Evolutionary conservation across 139 green algal species (phyloP).

Genomic region (Chlorella vulgaris): DNA sequence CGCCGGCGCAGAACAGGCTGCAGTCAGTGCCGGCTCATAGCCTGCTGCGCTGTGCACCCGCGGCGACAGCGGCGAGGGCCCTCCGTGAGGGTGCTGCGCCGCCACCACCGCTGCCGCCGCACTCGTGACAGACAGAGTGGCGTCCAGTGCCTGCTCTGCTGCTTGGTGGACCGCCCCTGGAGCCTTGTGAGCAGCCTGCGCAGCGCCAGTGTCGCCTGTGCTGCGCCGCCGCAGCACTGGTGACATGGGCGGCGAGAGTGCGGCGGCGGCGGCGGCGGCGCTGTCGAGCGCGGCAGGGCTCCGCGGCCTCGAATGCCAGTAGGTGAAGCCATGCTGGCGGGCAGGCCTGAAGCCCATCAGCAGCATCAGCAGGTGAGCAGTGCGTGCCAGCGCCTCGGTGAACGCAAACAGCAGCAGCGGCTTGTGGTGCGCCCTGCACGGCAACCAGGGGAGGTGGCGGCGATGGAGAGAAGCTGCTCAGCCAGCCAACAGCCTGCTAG

Average conservation of each 20-base stretch:
- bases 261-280: not conserved
- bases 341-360: slow-evolving; percentile 33
- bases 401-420: slow-evolving; percentile 49
- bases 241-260: slow-evolving; percentile 7
- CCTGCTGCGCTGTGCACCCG: not conserved
- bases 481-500: no score
- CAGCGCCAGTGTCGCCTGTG: slow-evolving; percentile 3
- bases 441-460: not conserved
- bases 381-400: slow-evolving; percentile 28
- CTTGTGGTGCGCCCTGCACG: slow-evolving; percentile 47
- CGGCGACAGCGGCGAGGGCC: not conserved
- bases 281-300: no score
- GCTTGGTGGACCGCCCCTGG: slow-evolving; percentile 18
- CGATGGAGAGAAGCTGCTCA: no score
- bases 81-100: slow-evolving; percentile 39
- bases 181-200: slow-evolving; percentile 7
- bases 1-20: not conserved
- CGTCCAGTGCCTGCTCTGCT: slow-evolving; percentile 38
- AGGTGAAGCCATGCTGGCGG: slow-evolving; percentile 36
- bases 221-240: not conserved
- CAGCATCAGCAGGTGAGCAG: slow-evolving; percentile 19
- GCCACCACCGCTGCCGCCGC: slow-evolving; percentile 13
- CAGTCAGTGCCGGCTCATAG: no score
- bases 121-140: not conserved
- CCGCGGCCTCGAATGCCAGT: slow-evolving; percentile 21